phyloP scores from a whole-genome alignment of 768 basidiomycete species.

The Boletus fagicola region DNA sequence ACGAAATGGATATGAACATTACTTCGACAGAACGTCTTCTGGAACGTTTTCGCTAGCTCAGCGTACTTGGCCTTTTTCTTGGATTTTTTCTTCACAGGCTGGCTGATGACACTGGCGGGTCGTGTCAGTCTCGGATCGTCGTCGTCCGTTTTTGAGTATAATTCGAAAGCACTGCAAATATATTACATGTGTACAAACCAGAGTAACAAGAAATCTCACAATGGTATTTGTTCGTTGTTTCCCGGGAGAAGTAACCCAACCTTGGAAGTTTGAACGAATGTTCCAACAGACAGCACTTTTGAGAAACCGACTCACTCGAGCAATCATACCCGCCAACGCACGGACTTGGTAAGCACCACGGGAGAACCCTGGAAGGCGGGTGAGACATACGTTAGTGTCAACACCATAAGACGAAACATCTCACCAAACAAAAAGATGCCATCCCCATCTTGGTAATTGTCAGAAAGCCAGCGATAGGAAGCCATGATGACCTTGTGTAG shows the following conservation, averaged over 20 bases:
- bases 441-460: conserved; percentile 39
- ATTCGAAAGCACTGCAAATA: conserved; percentile 36
- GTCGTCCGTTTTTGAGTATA: conserved; percentile 33
- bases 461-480: conserved; percentile 43
- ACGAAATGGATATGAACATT: conserved; percentile 43
- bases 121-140: conserved; percentile 10
- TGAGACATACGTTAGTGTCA: background rate
- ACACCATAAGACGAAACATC: background rate
- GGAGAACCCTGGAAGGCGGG: conserved; percentile 38
- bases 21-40: conserved; percentile 35
- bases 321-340: conserved; percentile 44
- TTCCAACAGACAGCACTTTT: rapidly evolving
- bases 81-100: conserved; percentile 5
- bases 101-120: conserved; percentile 13
- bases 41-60: conserved; percentile 31
- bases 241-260: conserved; percentile 42
- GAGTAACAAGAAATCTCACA: conserved; percentile 23
- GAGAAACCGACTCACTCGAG: conserved; percentile 28
- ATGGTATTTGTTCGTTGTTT: conserved; percentile 42
- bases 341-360: conserved; percentile 49
- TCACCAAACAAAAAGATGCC: conserved; percentile 42
- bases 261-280: conserved; percentile 18
- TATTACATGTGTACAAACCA: background rate
- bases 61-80: conserved; percentile 19
- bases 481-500: conserved; percentile 34